Conservation (phyloP, 2,329 filamentous ascomycete species). For the Beauveria bassiana region DNA sequence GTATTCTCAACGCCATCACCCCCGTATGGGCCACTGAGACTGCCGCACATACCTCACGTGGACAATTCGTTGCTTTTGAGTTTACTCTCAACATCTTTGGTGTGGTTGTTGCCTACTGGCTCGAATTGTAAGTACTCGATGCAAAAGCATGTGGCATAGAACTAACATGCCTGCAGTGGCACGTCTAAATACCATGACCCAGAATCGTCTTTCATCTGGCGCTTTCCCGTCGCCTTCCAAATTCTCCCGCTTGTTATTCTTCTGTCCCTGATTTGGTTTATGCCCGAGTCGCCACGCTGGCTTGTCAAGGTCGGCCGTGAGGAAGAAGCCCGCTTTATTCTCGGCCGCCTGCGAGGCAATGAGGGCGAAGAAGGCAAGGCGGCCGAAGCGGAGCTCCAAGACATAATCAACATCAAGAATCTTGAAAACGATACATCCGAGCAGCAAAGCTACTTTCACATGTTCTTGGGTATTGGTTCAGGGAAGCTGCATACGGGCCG, state of each 20-base stretch:
- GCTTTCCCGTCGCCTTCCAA: conserved; percentile 64
- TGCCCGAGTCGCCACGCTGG: conserved; percentile 63
- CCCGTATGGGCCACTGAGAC: conserved; percentile 67
- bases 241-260: conserved; percentile 55
- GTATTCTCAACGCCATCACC: conserved; percentile 61
- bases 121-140: conserved; percentile 34
- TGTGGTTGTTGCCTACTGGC: conserved; percentile 52
- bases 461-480: conserved; percentile 60
- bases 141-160: background rate
- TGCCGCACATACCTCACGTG: conserved; percentile 58
- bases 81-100: conserved; percentile 69
- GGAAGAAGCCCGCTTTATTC: conserved; percentile 59
- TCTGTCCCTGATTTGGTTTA: conserved; percentile 52
- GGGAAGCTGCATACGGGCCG: conserved; percentile 59
- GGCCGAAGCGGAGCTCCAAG: conserved; percentile 57
- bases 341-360: conserved; percentile 55
- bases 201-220: conserved; percentile 52
- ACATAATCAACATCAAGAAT: conserved; percentile 56
- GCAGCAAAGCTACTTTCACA: conserved; percentile 52
- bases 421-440: conserved; percentile 54
- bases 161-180: conserved; percentile 26
- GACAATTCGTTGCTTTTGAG: conserved; percentile 62
- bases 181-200: conserved; percentile 53
- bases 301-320: conserved; percentile 58
- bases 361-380: conserved; percentile 41